These are phyloP conservation scores for Galium porrigens DNA, from an alignment of 305 asterid species.

Conservation along the genomic window DNA sequence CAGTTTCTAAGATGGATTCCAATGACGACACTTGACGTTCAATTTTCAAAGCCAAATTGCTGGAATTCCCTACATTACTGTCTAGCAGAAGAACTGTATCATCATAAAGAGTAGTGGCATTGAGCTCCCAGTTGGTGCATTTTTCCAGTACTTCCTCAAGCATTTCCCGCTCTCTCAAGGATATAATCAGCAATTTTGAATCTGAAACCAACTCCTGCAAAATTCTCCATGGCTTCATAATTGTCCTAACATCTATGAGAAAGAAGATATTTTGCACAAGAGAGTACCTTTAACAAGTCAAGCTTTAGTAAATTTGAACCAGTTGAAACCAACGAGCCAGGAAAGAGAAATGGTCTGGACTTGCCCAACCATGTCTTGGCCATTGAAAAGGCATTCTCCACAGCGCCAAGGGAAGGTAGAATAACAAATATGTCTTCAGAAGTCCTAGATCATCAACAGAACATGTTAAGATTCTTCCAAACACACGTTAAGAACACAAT, in stretches of 20 bases:
- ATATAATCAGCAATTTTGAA: conserved; percentile 52
- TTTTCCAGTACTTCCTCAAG: conserved; percentile 42
- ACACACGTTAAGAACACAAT: not conserved
- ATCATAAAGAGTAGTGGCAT: conserved; percentile 44
- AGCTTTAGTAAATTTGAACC: conserved; percentile 37
- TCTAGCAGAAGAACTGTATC: conserved; percentile 40
- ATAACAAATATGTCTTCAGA: conserved; percentile 46
- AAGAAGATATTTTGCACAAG: conserved; percentile 14
- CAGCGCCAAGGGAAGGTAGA: conserved; percentile 58
- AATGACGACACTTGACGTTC: conserved; percentile 36
- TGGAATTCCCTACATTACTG: conserved; percentile 22
- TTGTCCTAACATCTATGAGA: not conserved
- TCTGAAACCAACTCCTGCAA: conserved; percentile 63
- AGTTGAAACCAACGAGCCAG: conserved; percentile 21
- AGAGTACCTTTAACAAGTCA: conserved; percentile 53
- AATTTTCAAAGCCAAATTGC: conserved; percentile 28
- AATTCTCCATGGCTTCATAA: conserved; percentile 16
- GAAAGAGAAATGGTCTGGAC: conserved; percentile 47
- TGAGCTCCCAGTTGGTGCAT: conserved; percentile 52
- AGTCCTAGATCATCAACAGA: conserved; percentile 40
- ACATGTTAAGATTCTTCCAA: conserved; percentile 9
- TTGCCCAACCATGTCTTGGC: conserved; percentile 63
- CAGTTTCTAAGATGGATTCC: conserved; percentile 37
- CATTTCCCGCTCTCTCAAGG: conserved; percentile 43
- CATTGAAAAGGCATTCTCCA: conserved; percentile 52